phyloP scores from a whole-genome alignment of 2,329 filamentous ascomycete species.

The Pseudogymnoascus sp. region DNA sequence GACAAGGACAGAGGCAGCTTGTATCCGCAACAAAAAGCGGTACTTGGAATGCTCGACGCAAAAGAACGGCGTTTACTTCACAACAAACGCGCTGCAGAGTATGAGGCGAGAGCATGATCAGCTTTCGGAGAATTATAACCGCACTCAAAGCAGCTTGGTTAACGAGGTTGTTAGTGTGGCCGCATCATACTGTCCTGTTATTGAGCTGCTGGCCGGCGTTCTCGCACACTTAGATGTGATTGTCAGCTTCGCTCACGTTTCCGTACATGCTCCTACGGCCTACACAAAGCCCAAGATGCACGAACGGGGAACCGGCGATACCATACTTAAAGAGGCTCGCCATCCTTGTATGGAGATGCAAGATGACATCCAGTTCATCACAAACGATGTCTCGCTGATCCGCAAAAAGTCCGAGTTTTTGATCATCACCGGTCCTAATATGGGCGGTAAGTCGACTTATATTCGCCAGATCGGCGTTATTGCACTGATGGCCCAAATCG shows the following conservation, averaged over 20 bases:
- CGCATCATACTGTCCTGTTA: constrained; percentile 85
- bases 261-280: constrained; percentile 82
- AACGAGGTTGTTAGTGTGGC: constrained; percentile 88
- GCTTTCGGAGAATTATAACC: constrained; percentile 86
- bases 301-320: constrained; percentile 76
- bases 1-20: constrained; percentile 81
- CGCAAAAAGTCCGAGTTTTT: constrained; percentile 79
- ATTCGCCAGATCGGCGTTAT: constrained; percentile 97
- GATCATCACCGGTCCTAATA: constrained; percentile 96
- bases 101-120: constrained; percentile 89
- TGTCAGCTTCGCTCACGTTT: constrained; percentile 84
- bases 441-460: constrained; percentile 98
- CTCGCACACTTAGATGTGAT: constrained; percentile 93
- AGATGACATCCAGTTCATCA: constrained; percentile 97
- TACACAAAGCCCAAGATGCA: constrained; percentile 92
- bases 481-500: constrained; percentile 92
- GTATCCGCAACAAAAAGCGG: constrained; percentile 80
- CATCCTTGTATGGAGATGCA: constrained; percentile 99
- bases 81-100: constrained; percentile 69
- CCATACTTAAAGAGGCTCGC: constrained; percentile 81
- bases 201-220: constrained; percentile 80
- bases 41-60: constrained; percentile 97
- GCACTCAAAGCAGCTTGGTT: constrained; percentile 84
- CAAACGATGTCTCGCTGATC: constrained; percentile 80
- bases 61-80: constrained; percentile 98